Evolutionary conservation across 2,329 filamentous ascomycete species (phyloP), one percentile per base, ranked within the genome.

Genomic region (Aspergillus caelatus): DNA sequence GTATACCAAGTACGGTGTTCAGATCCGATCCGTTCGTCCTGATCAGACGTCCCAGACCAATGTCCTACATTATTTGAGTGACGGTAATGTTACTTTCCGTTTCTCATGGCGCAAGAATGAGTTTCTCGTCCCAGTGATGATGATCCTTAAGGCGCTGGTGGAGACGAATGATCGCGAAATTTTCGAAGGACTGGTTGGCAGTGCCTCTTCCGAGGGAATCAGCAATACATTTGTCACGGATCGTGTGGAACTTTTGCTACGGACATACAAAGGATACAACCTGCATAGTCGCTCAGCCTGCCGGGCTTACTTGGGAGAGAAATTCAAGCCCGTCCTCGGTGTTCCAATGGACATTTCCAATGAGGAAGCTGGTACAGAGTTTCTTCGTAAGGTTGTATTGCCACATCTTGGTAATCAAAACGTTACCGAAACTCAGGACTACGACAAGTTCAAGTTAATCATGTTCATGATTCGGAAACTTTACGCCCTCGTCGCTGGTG

Each of bases 71-170:
- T 99, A 98, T 78, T 86, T 99, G 62, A 93, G 86, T 71, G 95
- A 99, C 76, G 95, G 95, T 68, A 98, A 97, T 78, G 89, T 98
- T 72, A 98, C 93, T 0, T 97, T 99, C 80, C 87, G 95, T 62
- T 99, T 99, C 79, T 97, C 94, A 8, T 99, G 94, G 94, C 87
- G 94, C 70, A 99, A 99, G 81, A 93, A 93, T 70, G 95, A 99
- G 79, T 99, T 93, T 74, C 87, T 99, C n/a, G 87, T 99, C 2
- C 95, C 95, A 1, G 91, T 93, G 65, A 89, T 97, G 86, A 98
- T 99, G 94, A 89, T 99, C 39, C 81, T 99, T 68, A 99, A 98
- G 82, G 94, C 95, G 1, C 83, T 99, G 57, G 87, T 95, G 2
- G 94, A 99, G 78, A 99, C 95, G 19, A 99, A 97, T 75, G 95